Conservation (phyloP, 1,284 basidiomycete species). For the Tilletia caries region DNA sequence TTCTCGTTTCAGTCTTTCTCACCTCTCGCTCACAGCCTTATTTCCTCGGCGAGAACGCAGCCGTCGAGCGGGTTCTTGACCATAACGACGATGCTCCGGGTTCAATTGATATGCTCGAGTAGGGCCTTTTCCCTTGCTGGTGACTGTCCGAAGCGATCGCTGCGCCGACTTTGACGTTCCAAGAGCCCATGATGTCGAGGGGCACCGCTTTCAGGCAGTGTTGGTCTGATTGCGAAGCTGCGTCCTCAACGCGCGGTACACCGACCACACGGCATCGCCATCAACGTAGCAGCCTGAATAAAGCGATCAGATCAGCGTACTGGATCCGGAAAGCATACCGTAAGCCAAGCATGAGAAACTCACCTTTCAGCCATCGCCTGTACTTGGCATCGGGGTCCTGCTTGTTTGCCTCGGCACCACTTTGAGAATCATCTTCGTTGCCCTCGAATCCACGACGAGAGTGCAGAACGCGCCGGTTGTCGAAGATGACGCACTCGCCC, state of each 20-base stretch:
- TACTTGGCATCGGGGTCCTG: conserved; percentile 53
- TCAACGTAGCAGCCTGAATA: conserved; percentile 72
- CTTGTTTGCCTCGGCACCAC: conserved; percentile 52
- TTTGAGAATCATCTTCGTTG: conserved; percentile 54
- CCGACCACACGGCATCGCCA: conserved; percentile 70
- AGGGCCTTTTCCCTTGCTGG: too few species aligned
- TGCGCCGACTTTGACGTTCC: too few species aligned
- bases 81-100: too few species aligned
- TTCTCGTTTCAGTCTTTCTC: too few species aligned
- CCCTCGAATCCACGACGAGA: conserved; percentile 73
- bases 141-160: too few species aligned
- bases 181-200: too few species aligned
- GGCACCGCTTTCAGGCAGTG: too few species aligned
- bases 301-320: neutral
- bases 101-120: too few species aligned
- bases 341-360: too few species aligned
- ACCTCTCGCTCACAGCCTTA: too few species aligned
- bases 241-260: conserved; percentile 29
- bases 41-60: too few species aligned
- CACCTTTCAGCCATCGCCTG: conserved; percentile 70
- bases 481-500: conserved; percentile 85
- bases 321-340: neutral
- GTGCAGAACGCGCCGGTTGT: conserved; percentile 88
- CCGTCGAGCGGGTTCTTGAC: too few species aligned
- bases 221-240: conserved; percentile 31